A percentile compares a stretch with the other conserved stretches of the same genome.
phyloP scores from a whole-genome alignment of 305 asterid species.

The Solanum hybrid region DNA sequence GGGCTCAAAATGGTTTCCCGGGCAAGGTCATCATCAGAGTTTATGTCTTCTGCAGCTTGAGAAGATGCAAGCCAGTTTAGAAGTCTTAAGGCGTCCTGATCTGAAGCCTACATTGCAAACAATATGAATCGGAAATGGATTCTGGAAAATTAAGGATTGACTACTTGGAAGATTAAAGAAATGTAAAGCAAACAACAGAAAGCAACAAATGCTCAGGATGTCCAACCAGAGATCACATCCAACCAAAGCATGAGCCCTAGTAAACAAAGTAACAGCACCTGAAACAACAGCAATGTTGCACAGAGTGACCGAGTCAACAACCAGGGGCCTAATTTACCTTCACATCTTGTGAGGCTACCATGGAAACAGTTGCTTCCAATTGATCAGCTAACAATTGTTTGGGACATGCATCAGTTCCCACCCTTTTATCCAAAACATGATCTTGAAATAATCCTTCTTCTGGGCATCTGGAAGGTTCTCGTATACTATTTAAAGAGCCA shows the following conservation, averaged over 20 bases:
- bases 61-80: slow-evolving; percentile 98
- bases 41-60: slow-evolving; percentile 93
- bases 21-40: slow-evolving; percentile 96
- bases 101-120: slow-evolving; percentile 39
- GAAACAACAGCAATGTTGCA: background rate
- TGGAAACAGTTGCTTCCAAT: slow-evolving; percentile 23
- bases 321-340: slow-evolving; percentile 36
- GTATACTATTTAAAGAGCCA: slow-evolving; percentile 27
- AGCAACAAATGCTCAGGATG: background rate
- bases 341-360: slow-evolving; percentile 32
- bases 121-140: background rate
- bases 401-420: slow-evolving; percentile 18
- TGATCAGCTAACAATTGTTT: slow-evolving; percentile 23
- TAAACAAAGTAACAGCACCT: background rate
- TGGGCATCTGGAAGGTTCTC: slow-evolving; percentile 22
- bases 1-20: slow-evolving; percentile 74
- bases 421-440: slow-evolving; percentile 27
- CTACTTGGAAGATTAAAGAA: background rate
- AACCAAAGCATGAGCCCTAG: background rate
- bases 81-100: slow-evolving; percentile 76
- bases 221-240: background rate
- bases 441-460: slow-evolving; percentile 28
- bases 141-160: slow-evolving; percentile 1
- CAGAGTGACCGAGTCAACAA: background rate
- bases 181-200: background rate